Evolutionary conservation across 768 basidiomycete species (phyloP).

Genomic region (Neoboletus magnificus): DNA sequence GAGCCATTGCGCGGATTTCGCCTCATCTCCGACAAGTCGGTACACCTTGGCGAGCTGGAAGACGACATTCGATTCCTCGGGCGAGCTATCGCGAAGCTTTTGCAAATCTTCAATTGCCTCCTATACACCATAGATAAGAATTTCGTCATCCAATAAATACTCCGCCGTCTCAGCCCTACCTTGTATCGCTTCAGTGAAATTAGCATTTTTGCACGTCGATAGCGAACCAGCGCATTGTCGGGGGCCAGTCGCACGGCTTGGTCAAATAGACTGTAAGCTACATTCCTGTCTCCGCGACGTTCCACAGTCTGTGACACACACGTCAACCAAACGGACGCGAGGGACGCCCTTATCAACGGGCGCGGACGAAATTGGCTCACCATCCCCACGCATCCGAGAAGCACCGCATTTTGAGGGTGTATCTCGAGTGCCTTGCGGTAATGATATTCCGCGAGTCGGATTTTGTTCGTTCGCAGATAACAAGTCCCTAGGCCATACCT

Average conservation of each 20-base stretch:
- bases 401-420: conserved; percentile 92
- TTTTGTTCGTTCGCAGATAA: conserved; percentile 91
- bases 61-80: conserved; percentile 94
- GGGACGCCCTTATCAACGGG: conserved; percentile 18
- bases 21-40: conserved; percentile 71
- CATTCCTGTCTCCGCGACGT: conserved; percentile 71
- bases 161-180: conserved; percentile 47
- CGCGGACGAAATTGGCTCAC: conserved; percentile 51
- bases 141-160: conserved; percentile 6
- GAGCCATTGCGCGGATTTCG: conserved; percentile 79
- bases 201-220: conserved; percentile 89
- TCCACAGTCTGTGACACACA: conserved; percentile 71
- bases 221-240: conserved; percentile 89
- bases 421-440: conserved; percentile 90
- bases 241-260: conserved; percentile 76
- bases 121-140: conserved; percentile 43
- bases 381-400: conserved; percentile 94
- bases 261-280: conserved; percentile 78
- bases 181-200: conserved; percentile 80
- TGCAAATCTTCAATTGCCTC: conserved; percentile 79
- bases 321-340: conserved; percentile 10
- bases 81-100: conserved; percentile 73
- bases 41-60: conserved; percentile 95
- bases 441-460: conserved; percentile 93
- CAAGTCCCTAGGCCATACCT: conserved; percentile 99